Evolutionary conservation across 129 eudicot genomes (phyloP), one percentile per base, ranked within the genome.

Genomic region (Helianthus tuberosus): DNA sequence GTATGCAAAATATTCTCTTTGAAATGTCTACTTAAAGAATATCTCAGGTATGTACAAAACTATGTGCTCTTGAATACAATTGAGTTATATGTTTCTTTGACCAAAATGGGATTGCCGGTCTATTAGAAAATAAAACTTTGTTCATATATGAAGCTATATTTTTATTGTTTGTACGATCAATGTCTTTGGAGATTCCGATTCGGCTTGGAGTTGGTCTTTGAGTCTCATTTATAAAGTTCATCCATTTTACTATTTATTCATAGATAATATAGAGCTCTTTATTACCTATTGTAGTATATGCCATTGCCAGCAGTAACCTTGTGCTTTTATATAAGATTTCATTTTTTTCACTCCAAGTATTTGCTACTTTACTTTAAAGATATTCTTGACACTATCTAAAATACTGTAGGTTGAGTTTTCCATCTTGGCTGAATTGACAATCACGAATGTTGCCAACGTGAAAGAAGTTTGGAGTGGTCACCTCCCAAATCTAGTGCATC

Each of bases 401-500:
- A 27, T 55, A 8, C 0, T 64, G 44, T 17, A 79, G 83, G 83
- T 79, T 64, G 78, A 72, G 46, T 72, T 79, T 64, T 72, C 83
- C 16, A 72, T 68, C 73, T 54, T 79, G 78, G 78, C 83, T 27
- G 83, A 79, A 72, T 72, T 72, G 53, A 72, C 69, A 29, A 55
- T 79, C 68, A 79, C 74, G 0, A 79, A 72, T 4, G 64, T 79
- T 57, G 77, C 54, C 71, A 72, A 79, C 44, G 36, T 79, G 12
- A 79, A 79, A 74, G 74, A 79, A 64, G 78, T 79, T 54, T 79
- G 83, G 83, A 54, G 68, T 65, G 78, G 83, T 16, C 83, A 79
- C 73, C 68, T 64, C 44, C 83, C 83, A 10, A 58, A 68, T 74
- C 66, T 80, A 74, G 79, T 74, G 48, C 64, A 80, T 67, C 75